Evolutionary conservation across 2,329 filamentous ascomycete genomes (phyloP), one percentile per base, ranked within the genome.

Genomic region (Aspergillus melleus): DNA sequence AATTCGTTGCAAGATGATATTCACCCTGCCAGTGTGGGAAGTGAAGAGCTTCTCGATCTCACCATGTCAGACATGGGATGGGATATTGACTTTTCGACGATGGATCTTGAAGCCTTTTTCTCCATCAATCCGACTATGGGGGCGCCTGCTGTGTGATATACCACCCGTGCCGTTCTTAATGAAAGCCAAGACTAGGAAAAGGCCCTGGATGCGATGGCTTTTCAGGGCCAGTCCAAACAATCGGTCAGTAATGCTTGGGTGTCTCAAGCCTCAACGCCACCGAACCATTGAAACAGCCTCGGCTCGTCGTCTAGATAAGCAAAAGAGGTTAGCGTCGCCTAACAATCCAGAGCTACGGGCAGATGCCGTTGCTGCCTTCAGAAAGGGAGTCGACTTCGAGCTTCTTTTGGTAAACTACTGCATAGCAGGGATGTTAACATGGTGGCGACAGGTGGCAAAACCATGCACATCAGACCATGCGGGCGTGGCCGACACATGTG

Each of bases 11-110:
- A 66, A 8, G 57, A 64, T 14, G 66, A 66, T 10, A 62, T 64
- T 6, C 68, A 64, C 4, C 65, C 68, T 5, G 64, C 67, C 0
- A 72, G 69, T 14, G 56, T 61, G 0, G 70, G 64, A 2, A 72
- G 69, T n/a, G 67, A 74, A 14, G 72, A 74, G 54, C 64, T 76
- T 6, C 66, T 72, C 2, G 74, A 77, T 57, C 70, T 77, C 47
- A 75, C 73, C 2, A 68, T 73, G 61, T 70, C 72, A 2, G 73
- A 76, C 52, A 73, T 76, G 69, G 74, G 72, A 5, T 77, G 74
- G 74, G 68, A 76, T 53, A 74, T 77, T 59, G 73, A 76, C 46
- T 76, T 77, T 52, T 76, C 74, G 2, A 76, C 74, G 1, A 76
- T 77, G 74, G 75, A 77, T 53, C 59, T 77, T 6, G 75, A 76